phyloP scores from a whole-genome alignment of 257 asterid species.

The Forsythia suspensa region DNA sequence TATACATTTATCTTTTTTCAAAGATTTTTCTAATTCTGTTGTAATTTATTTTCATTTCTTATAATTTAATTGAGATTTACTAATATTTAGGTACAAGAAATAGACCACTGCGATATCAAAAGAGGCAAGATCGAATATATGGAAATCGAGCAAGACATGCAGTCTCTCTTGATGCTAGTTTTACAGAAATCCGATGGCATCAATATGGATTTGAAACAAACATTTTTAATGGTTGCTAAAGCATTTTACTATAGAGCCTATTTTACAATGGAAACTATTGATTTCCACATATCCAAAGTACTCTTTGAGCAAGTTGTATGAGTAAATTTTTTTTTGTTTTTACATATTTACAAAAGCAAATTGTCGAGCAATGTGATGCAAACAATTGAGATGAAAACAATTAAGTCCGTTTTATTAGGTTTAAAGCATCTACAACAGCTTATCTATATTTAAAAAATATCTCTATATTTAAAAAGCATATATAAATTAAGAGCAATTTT shows the following conservation, averaged over 20 bases:
- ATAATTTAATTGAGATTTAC: not conserved
- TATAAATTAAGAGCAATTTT: no score
- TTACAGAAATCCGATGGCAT: conserved; percentile 6
- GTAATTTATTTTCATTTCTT: not conserved
- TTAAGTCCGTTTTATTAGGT: no score
- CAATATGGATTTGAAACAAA: conserved; percentile 8
- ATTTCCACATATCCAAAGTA: conserved; percentile 19
- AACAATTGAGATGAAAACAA: no score
- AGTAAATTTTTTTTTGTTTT: no score
- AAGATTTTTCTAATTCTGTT: not conserved
- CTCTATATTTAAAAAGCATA: no score
- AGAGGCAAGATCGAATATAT: not conserved
- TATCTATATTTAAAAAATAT: no score
- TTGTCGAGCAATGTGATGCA: no score
- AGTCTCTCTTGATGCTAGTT: conserved; percentile 11
- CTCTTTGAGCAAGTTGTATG: conserved; percentile 15
- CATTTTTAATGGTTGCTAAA: conserved; percentile 16
- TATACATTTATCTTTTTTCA: no score
- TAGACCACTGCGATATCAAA: not conserved
- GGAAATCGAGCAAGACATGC: conserved; percentile 10
- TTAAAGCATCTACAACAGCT: no score
- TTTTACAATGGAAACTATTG: not conserved
- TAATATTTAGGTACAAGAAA: not conserved
- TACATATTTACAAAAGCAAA: no score
- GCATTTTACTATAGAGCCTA: conserved; percentile 14